phyloP scores from a whole-genome alignment of 179 eudicot genomes.

The Patellifolia procumbens region DNA sequence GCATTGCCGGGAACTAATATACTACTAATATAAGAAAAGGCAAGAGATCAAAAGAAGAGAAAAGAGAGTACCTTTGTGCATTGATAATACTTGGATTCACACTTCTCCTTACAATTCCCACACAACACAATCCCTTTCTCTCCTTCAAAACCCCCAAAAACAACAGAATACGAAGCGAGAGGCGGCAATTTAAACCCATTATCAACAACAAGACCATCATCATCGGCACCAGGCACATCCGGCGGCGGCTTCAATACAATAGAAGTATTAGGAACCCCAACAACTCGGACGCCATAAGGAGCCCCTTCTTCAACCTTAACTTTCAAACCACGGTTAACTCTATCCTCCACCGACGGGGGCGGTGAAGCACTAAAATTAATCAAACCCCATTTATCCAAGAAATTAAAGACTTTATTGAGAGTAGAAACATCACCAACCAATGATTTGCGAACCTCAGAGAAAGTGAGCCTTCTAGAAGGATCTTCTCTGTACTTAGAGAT shows the following conservation, averaged over 20 bases:
- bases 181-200: constrained; percentile 55
- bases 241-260: constrained; percentile 48
- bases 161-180: constrained; percentile 74
- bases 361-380: constrained; percentile 52
- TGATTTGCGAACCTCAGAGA: constrained; percentile 76
- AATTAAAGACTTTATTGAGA: constrained; percentile 67
- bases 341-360: constrained; percentile 12
- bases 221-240: constrained; percentile 20
- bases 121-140: constrained; percentile 46
- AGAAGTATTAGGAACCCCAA: constrained; percentile 64
- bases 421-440: constrained; percentile 75
- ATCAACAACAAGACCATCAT: constrained; percentile 33
- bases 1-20: too few relatives aligned
- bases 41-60: not conserved
- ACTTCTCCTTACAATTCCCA: constrained; percentile 61
- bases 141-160: constrained; percentile 40
- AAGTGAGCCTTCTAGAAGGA: constrained; percentile 58
- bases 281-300: constrained; percentile 79
- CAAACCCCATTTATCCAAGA: constrained; percentile 77
- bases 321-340: constrained; percentile 34
- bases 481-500: constrained; percentile 79
- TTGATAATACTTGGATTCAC: constrained; percentile 57
- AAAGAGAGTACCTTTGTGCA: constrained; percentile 53
- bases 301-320: constrained; percentile 90
- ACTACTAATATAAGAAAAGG: too few relatives aligned